Evolutionary conservation across 2,329 filamentous ascomycete species (phyloP).

Genomic region (Botrytis cinerea): DNA sequence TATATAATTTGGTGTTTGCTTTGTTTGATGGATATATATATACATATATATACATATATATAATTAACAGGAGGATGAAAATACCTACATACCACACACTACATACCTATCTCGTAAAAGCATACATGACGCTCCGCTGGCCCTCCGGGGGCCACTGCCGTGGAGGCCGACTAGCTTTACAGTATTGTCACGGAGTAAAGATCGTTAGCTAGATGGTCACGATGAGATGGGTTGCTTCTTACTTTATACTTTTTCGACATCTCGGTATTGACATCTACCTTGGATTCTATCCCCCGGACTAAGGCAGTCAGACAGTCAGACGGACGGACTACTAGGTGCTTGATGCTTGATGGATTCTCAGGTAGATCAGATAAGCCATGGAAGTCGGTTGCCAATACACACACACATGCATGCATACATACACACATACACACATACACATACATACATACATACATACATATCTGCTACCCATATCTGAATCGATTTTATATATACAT

Average conservation of each 20-base stretch:
- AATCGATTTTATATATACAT: neutral
- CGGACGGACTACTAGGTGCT: neutral
- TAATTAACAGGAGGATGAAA: no score
- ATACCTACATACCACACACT: no score
- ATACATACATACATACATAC: neutral
- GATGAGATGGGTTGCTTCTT: no score
- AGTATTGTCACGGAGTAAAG: neutral
- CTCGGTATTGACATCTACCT: neutral
- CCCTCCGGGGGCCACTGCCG: slow-evolving; percentile 3
- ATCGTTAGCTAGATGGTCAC: neutral
- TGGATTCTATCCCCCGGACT: neutral
- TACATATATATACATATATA: no score
- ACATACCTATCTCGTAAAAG: no score
- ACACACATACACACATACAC: no score
- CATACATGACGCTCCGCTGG: neutral
- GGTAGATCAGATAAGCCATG: neutral
- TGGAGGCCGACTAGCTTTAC: neutral
- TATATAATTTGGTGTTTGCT: neutral
- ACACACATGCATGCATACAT: no score
- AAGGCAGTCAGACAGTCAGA: neutral
- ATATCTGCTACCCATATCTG: neutral
- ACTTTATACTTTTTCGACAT: no score
- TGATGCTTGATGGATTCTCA: neutral
- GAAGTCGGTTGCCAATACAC: neutral
- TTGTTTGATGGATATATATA: no score